phyloP scores from a whole-genome alignment of 176 grass and related monocot genomes.

The Puccinellia tenuiflora region DNA sequence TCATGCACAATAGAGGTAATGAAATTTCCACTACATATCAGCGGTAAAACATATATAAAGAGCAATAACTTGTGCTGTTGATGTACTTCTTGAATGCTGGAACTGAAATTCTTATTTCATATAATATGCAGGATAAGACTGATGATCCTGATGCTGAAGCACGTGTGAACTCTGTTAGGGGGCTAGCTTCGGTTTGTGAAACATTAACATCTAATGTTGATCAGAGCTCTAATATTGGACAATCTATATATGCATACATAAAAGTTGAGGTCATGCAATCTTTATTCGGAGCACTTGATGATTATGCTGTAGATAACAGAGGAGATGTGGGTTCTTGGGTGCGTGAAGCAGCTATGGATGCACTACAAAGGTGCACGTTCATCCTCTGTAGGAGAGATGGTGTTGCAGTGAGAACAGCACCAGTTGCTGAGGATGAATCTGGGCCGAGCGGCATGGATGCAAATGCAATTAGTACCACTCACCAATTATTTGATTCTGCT shows the following conservation, averaged over 20 bases:
- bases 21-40: constrained; percentile 10
- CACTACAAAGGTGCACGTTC: constrained; percentile 60
- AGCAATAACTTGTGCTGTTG: background rate
- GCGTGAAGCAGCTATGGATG: constrained; percentile 96
- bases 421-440: constrained; percentile 1
- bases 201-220: constrained; percentile 56
- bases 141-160: constrained; percentile 96
- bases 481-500: constrained; percentile 50
- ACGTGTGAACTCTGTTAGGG: constrained; percentile 81
- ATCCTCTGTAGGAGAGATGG: constrained; percentile 76
- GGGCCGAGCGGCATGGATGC: constrained; percentile 11
- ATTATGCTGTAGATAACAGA: constrained; percentile 95
- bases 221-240: constrained; percentile 25
- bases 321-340: constrained; percentile 98
- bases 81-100: constrained; percentile 22
- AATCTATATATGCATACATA: constrained; percentile 59
- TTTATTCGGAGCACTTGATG: constrained; percentile 86
- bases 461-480: constrained; percentile 18
- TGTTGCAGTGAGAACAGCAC: constrained; percentile 15
- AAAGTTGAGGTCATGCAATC: constrained; percentile 61
- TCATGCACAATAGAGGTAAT: constrained; percentile 89
- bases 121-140: constrained; percentile 66
- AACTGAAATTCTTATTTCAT: constrained; percentile 24
- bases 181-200: constrained; percentile 76
- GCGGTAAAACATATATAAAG: background rate